Evolutionary conservation across 2,329 filamentous ascomycete species (phyloP), one percentile per base, ranked within the genome.

Genomic region (Fusarium tuaranense): DNA sequence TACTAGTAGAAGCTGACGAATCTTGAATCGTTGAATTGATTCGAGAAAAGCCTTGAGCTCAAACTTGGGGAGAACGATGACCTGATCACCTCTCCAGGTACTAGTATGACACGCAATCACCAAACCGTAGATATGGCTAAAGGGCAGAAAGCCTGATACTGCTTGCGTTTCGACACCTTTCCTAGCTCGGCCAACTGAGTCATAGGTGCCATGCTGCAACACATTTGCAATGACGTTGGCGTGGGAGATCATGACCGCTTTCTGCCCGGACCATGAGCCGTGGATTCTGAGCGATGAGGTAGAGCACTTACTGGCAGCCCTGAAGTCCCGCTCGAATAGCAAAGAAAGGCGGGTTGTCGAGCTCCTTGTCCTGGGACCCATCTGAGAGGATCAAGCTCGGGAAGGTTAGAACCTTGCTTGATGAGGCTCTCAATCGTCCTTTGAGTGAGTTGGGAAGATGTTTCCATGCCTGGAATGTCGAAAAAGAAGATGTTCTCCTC

Each of bases 71-170:
- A 97, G 83, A 6, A 95, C 87, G 44, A 96, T 86, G 1, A 92
- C 87, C 65, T 90, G 88, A 73, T 97, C 94, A 8, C 94, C 94
- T 12, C 46, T 51, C 46, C 46, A 51, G 12, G 46, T 30, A 27
- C 46, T 92, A 88, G 77, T 92, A 97, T 1, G 89, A 78, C 94
- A 92, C 36, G 88, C 90, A 65, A 94, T 90, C 5, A 96, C 89
- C 13, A 97, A 83, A 1, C 89, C 90, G 78, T 95, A 96, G 71
- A 95, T 95, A 79, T 97, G 94, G 71, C 92, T 94, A 77, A 94
- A 88, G 0, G 93, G 93, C 5, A 95, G 85, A 12, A 95, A 85
- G 3, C 92, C 93, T 0, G 95, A 85, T 27, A 32, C 32, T 32
- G 20, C 44, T 30, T 63, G 60, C 7, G 60, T 51, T 12, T 34